Evolutionary conservation across 306 rosid species (phyloP).

Genomic region (Phaseolus lunatus): DNA sequence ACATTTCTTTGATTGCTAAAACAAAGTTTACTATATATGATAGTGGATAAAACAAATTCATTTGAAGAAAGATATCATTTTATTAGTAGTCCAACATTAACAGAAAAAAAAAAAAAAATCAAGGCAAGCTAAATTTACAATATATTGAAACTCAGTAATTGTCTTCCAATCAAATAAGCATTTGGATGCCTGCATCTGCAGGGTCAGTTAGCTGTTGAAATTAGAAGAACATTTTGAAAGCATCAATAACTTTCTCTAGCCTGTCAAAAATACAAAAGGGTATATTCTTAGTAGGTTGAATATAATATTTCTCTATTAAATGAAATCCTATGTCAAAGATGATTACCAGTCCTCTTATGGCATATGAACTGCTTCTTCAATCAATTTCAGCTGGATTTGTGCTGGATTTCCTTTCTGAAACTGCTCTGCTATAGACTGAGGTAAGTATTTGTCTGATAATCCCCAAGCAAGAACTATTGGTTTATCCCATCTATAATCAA

Average conservation of each 20-base stretch:
- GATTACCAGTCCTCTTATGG: conserved; percentile 97
- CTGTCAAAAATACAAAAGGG: conserved; percentile 53
- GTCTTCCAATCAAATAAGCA: conserved; percentile 24
- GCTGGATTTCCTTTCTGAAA: conserved; percentile 72
- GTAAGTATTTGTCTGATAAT: conserved; percentile 84
- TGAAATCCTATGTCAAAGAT: conserved; percentile 29
- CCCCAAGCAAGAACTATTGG: conserved; percentile 88
- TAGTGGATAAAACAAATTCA: no score
- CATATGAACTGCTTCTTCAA: conserved; percentile 97
- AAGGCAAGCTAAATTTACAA: conserved; percentile 32
- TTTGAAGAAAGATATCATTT: neutral
- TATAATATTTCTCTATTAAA: neutral
- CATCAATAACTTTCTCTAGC: conserved; percentile 93
- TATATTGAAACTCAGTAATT: conserved; percentile 21
- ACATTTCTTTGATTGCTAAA: no score
- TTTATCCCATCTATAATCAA: conserved; percentile 80
- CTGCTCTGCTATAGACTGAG: conserved; percentile 87
- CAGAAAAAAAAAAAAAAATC: neutral
- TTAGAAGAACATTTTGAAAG: conserved; percentile 72
- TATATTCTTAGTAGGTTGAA: neutral
- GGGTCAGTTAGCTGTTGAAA: conserved; percentile 25
- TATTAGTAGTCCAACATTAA: neutral
- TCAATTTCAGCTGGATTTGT: conserved; percentile 66
- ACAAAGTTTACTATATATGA: no score
- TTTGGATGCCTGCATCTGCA: no score